Percentiles rank a stretch among this genome's conserved stretches.
phyloP scores from a whole-genome alignment of 305 asterid genomes.

The Nicotiana rustica region DNA sequence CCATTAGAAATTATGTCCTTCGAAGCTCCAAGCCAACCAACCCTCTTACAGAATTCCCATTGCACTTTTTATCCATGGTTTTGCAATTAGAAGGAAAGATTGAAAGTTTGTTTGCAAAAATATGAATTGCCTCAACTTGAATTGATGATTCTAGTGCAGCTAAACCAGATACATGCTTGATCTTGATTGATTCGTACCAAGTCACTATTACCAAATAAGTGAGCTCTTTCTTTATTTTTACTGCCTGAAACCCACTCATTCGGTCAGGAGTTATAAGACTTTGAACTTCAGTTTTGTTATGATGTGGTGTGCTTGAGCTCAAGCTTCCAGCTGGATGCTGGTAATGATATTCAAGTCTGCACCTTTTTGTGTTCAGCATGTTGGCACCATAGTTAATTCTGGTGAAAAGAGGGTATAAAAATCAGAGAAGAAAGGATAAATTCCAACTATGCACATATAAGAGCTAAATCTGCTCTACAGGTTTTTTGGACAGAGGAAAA shows the following conservation, averaged over 20 bases:
- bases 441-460: not conserved
- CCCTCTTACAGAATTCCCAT: slow-evolving; percentile 59
- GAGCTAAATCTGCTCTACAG: not conserved
- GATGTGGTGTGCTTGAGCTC: not conserved
- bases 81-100: slow-evolving; percentile 44
- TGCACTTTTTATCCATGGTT: slow-evolving; percentile 45
- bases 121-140: slow-evolving; percentile 49
- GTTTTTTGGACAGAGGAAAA: not conserved
- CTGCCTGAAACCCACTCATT: slow-evolving; percentile 53
- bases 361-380: not conserved
- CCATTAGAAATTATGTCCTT: slow-evolving; percentile 56
- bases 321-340: not conserved
- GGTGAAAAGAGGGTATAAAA: not conserved
- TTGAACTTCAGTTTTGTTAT: slow-evolving; percentile 9
- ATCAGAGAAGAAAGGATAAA: not conserved
- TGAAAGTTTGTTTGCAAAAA: slow-evolving; percentile 51
- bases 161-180: slow-evolving; percentile 50
- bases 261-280: slow-evolving; percentile 52
- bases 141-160: slow-evolving; percentile 39
- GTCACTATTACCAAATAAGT: slow-evolving; percentile 3
- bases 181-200: slow-evolving; percentile 38
- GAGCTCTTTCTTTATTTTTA: slow-evolving; percentile 31
- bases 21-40: slow-evolving; percentile 73
- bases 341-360: not conserved
- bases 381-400: not conserved